Conservation (phyloP, 148 eudicot genomes). For the Amaranthus palmeri region DNA sequence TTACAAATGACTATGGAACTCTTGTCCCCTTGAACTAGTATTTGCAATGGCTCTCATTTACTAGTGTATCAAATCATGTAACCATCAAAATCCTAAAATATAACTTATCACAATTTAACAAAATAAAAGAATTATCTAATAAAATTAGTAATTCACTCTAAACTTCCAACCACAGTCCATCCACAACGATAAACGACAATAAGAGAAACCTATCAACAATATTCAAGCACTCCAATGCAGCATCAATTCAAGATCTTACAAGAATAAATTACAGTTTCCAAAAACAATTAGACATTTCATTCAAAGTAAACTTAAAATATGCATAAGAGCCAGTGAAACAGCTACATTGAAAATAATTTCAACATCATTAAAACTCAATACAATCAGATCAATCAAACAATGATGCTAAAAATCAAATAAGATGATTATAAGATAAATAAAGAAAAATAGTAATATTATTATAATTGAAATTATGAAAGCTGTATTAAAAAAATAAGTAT, state of each 20-base stretch:
- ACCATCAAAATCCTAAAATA: neutral
- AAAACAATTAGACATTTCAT: neutral
- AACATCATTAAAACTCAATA: neutral
- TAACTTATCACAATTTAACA: neutral
- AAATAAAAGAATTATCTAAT: neutral
- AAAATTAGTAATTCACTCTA: neutral
- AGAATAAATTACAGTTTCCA: neutral
- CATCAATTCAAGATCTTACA: neutral
- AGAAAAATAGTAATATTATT: slow-evolving; percentile 1
- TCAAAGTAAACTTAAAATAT: neutral
- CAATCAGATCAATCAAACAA: neutral
- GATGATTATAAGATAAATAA: neutral
- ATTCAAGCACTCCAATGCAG: neutral
- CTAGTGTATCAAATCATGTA: too few species aligned
- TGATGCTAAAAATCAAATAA: neutral
- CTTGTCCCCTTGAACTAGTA: too few species aligned
- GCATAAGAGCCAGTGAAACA: neutral
- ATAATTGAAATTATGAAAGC: too few species aligned
- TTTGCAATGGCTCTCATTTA: neutral
- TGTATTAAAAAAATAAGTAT: too few species aligned
- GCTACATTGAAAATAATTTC: neutral
- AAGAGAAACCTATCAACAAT: neutral
- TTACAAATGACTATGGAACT: too few species aligned
- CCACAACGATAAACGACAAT: neutral
- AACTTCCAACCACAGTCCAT: neutral